Conservation (phyloP, 495 filamentous ascomycete genomes). For the Articulospora tetracladia region DNA sequence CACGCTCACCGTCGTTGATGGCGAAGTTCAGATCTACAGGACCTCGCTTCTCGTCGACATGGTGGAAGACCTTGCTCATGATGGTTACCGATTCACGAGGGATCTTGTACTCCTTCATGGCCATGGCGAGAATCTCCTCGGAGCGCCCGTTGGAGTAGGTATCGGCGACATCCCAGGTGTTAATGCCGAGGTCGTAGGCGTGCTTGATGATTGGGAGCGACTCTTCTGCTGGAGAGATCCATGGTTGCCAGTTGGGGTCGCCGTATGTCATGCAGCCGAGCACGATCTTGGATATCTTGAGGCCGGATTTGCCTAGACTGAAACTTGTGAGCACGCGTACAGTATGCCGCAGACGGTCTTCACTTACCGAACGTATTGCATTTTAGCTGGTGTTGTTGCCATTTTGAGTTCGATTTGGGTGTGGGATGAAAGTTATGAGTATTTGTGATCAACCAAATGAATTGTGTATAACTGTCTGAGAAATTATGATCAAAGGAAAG, state of each 20-base stretch:
- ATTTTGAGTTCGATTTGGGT: neutral
- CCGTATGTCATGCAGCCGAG: constrained; percentile 69
- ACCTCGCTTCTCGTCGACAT: constrained; percentile 17
- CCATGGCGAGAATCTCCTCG: constrained; percentile 72
- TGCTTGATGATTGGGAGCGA: constrained; percentile 61
- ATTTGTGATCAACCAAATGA: no score
- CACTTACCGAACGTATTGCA: neutral
- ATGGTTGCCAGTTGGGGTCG: constrained; percentile 39
- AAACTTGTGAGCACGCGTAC: neutral
- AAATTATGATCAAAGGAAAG: neutral
- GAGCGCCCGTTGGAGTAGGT: constrained; percentile 66
- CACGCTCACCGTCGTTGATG: constrained; percentile 7
- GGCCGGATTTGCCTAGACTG: constrained; percentile 58
- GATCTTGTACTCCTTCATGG: constrained; percentile 68
- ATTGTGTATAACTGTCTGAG: no score
- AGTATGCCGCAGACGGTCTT: neutral
- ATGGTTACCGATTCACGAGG: constrained; percentile 71
- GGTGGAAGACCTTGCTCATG: constrained; percentile 69
- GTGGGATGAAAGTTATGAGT: no score
- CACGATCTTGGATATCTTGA: constrained; percentile 62
- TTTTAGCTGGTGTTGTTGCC: neutral
- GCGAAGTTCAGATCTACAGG: neutral
- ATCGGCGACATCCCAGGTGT: constrained; percentile 69
- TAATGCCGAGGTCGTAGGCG: constrained; percentile 65
- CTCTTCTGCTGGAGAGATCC: constrained; percentile 55